Base-by-base conservation (phyloP, 2,329 filamentous ascomycete species). In the Trichoderma sp. region DNA sequence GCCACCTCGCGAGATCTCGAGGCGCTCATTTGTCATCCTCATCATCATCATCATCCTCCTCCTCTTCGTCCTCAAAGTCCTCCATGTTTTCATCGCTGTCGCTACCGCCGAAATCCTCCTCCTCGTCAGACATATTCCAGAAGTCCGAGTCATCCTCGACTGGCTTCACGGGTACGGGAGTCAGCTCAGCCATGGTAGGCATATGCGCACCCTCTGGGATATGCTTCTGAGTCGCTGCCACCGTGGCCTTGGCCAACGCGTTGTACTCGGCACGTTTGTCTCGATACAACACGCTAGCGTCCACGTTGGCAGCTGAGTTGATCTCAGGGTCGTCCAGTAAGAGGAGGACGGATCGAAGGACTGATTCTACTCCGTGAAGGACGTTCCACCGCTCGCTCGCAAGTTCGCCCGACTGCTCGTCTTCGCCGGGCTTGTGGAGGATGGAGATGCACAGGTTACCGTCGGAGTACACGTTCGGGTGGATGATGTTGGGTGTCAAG, bases 401-500 rank as follows among this genome's bases (percentile, higher is more conserved):
- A 45, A 85, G 79, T 78, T 98, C 94, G 67, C 95, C 95, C 0
- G 93, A 97, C 82, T 93, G 94, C 71, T 90, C 87, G 74, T 98
- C 94, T 67, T 97, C 92, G 69, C 95, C 95, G 0, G 95, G 93
- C 19, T 87, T 85, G 78, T 99, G 94, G 12, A 99, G 87, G 72
- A 99, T 99, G 52, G 93, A 97, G 75, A 99, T 98, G 81, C 95
- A 98, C 51, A 98, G 85, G 70, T 89, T 89, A 72, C 94, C 94
- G 76, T 97, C 91, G 6, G 87, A 80, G 79, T 98, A 98, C 73
- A 99, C 89, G 76, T 99, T 99, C 3, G 94, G 94, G 76, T 99
- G 94, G 79, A 88, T 92, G 68, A 98, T 89, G 17, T 90, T 88
- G 41, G 84, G 85, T 24, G 81, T 79, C 19, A 87, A 76, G 79